Evolutionary conservation across 257 asterid genomes (phyloP), one percentile per base, ranked within the genome.

Genomic region (Plantago ovata): DNA sequence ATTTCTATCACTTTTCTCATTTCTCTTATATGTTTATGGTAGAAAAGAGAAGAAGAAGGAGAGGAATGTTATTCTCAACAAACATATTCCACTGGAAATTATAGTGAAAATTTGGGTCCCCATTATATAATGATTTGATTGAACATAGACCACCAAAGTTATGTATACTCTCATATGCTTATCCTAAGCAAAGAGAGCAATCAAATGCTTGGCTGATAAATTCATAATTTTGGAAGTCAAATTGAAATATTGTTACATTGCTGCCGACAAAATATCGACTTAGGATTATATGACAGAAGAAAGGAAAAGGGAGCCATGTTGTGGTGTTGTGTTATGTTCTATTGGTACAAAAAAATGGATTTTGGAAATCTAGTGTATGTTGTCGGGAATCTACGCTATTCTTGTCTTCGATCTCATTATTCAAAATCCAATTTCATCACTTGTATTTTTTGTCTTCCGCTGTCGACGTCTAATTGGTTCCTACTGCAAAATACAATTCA

Each of bases 321-420:
- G 36, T 28, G 36, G 4, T 28, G 36, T 28, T 28, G 36, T 28
- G 36, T 28, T 28, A 3, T 28, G 48, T 56, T 62, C 51, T 54
- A 20, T 41, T 59, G 46, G 41, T 47, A 22, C 70, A 70, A 60
- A 60, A 61, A 62, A 62, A 60, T 66, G 65, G 87, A 78, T 75
- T 62, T 72, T 67, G 80, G 50, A 76, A 76, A 75, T 75, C 82
- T 59, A 68, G 68, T 42, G 61, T 72, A 49, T 13, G 39, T 63
- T 69, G 77, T 67, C 71, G 76, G 75, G 80, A 75, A 72, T 72
- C 79, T 32, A 21, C 43, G 39, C n/a, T 20, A 50, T 38, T 23
- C 9, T 67, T 77, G 74, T 73, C 77, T 21, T 39, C 69, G 65
- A 6, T n/a, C 56, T 65, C 40, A 69, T 77, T 61, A 77, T 73